Base-by-base conservation (phyloP, 176 grass and related monocot species). In the Melocanna baccifera region DNA sequence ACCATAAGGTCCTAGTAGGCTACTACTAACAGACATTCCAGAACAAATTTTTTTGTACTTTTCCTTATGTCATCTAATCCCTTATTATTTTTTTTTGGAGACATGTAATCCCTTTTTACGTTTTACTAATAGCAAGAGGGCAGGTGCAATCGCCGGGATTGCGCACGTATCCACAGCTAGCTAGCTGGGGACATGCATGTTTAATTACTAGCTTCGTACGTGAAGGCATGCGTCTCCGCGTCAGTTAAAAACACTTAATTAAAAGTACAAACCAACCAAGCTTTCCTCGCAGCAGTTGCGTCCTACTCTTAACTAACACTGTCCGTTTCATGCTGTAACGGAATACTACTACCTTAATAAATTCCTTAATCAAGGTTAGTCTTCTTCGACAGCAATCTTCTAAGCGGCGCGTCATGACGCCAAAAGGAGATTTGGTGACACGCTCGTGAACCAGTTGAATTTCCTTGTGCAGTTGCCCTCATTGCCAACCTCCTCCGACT, bases 261-360 rank as follows among this genome's bases (percentile, higher is more conserved):
- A 76, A 16, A 16, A 5, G 3, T 75, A 22, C 48, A 36, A 37
- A 20, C 61, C 11, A 81, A 26, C 8, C 32, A 20, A 11, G 63
- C 50, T 69, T 79, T 86, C 65, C 12, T 62, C 30, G 26, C 58
- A 37, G 84, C 75, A 86, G 66, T 71, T 72, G 76, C 43, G 75
- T 71, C 29, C 66, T 78, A 36, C n/a, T 46, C 84, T 29, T 48
- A 86, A 86, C 85, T 81, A 80, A 86, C 40, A n/a, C 12, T 23
- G 80, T 83, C 80, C 7, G 80, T 83, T 72, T 46, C 68, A 30
- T 46, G 16, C 16, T 22, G 22, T 12, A 36, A 69, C 37, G n/a
- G 53, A 53, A 74, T 34, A 12, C 23, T 18, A 15, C 12, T 18
- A 20, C 26, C 1, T 74, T 51, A 50, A 53, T 50, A 20, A 32